Evolutionary conservation across 495 filamentous ascomycete species (phyloP).

Genomic region (Bathelium albidoporum): DNA sequence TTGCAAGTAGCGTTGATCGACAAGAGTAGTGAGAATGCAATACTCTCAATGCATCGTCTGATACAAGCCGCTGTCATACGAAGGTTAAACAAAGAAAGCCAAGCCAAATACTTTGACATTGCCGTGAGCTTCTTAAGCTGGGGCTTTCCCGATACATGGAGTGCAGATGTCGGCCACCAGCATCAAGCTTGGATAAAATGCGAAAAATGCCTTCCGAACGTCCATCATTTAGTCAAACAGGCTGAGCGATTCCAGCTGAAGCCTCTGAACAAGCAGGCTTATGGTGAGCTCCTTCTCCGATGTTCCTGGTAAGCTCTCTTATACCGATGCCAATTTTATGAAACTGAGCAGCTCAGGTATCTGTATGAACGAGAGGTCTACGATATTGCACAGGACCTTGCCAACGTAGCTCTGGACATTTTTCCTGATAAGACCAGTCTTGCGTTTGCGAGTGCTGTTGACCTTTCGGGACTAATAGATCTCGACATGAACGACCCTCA

Average conservation of each 20-base stretch:
- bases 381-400: constrained; percentile 16
- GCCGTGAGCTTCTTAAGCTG: constrained; percentile 17
- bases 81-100: neutral
- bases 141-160: constrained; percentile 22
- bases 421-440: constrained; percentile 21
- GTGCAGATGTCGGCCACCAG: constrained; percentile 14
- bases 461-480: constrained; percentile 24
- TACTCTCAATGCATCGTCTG: constrained; percentile 8
- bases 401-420: constrained; percentile 16
- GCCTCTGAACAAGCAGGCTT: constrained; percentile 7
- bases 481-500: constrained; percentile 20
- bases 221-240: constrained; percentile 13
- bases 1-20: constrained; percentile 16
- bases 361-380: constrained; percentile 27
- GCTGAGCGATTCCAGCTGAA: constrained; percentile 8
- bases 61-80: constrained; percentile 10
- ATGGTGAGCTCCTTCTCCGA: constrained; percentile 22
- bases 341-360: constrained; percentile 18
- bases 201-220: constrained; percentile 21
- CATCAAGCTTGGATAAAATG: constrained; percentile 19
- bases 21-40: constrained; percentile 11
- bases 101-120: constrained; percentile 11
- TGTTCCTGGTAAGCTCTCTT: constrained; percentile 24
- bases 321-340: constrained; percentile 22
- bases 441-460: constrained; percentile 25